These are phyloP conservation scores for Lipomyces sp. DNA, from an alignment of 805 yeast species.

Conservation along the genomic window DNA sequence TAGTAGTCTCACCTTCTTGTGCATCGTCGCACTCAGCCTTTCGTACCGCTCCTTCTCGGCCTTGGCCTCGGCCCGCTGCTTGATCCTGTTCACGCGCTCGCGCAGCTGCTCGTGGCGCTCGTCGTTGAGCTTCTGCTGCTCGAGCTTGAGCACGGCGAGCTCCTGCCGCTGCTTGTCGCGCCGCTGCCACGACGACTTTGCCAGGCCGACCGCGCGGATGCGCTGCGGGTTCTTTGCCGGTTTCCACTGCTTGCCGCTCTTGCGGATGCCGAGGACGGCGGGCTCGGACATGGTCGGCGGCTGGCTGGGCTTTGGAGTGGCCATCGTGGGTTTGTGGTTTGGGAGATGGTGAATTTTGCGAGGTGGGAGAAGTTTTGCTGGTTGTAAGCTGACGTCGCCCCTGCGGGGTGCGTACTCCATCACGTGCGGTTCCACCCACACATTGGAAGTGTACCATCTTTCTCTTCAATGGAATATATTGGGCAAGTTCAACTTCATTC, in stretches of 20 bases:
- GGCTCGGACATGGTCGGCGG: neutral
- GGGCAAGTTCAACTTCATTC: too few species aligned
- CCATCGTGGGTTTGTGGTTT: too few species aligned
- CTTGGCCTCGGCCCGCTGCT: constrained; percentile 46
- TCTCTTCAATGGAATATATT: too few species aligned
- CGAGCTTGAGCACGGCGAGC: constrained; percentile 64
- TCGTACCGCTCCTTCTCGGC: constrained; percentile 89
- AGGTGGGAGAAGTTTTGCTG: too few species aligned
- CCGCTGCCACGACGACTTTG: constrained; percentile 56
- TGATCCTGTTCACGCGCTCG: constrained; percentile 63
- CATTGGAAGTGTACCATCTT: too few species aligned
- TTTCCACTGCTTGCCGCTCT: constrained; percentile 39
- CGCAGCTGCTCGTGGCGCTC: constrained; percentile 53
- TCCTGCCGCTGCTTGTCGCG: constrained; percentile 61
- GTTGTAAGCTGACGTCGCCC: too few species aligned
- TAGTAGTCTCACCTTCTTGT: constrained; percentile 57
- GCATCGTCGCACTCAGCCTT: constrained; percentile 79
- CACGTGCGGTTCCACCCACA: too few species aligned
- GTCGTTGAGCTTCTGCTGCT: constrained; percentile 67
- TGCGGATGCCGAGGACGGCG: constrained; percentile 9
- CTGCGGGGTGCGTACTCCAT: too few species aligned
- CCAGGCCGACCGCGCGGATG: constrained; percentile 46
- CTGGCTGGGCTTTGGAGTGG: neutral
- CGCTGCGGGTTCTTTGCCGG: constrained; percentile 38
- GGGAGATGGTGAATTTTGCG: too few species aligned